phyloP scores from a whole-genome alignment of 768 basidiomycete species.

The Psilocybe subaeruginosa region DNA sequence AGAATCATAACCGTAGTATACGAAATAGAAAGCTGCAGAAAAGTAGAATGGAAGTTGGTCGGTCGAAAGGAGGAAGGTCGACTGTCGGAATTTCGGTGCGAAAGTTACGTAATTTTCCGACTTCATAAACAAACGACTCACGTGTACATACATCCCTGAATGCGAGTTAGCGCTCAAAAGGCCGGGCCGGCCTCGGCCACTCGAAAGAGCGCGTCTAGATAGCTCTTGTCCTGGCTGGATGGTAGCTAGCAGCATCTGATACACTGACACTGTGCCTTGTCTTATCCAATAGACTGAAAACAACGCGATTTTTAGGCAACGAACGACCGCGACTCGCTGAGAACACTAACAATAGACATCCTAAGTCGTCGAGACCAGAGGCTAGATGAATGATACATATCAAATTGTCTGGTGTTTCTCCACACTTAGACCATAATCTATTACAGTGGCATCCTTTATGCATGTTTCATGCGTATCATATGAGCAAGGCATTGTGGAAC shows the following conservation, averaged over 20 bases:
- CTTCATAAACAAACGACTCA: not conserved
- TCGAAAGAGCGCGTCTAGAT: constrained; percentile 7
- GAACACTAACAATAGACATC: not conserved
- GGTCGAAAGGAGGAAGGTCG: not conserved
- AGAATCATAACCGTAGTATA: not conserved
- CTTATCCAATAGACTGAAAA: not conserved
- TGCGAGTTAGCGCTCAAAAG: not conserved
- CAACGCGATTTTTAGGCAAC: not conserved
- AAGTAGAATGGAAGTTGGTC: not conserved
- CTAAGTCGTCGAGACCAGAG: not conserved
- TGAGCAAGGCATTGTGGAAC: not conserved
- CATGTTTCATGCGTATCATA: not conserved
- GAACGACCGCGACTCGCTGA: not conserved
- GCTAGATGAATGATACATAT: not conserved
- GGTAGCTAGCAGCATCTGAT: not conserved
- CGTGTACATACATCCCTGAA: not conserved
- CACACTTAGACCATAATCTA: not conserved
- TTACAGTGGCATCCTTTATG: not conserved
- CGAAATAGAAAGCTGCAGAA: not conserved
- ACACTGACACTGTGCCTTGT: not conserved
- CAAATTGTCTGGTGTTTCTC: not conserved
- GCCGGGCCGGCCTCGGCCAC: constrained; percentile 8
- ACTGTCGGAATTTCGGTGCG: not conserved
- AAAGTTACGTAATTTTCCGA: not conserved
- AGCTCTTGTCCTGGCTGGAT: not conserved